Conservation (phyloP, 768 basidiomycete genomes). For the Floccularia luteovirens region DNA sequence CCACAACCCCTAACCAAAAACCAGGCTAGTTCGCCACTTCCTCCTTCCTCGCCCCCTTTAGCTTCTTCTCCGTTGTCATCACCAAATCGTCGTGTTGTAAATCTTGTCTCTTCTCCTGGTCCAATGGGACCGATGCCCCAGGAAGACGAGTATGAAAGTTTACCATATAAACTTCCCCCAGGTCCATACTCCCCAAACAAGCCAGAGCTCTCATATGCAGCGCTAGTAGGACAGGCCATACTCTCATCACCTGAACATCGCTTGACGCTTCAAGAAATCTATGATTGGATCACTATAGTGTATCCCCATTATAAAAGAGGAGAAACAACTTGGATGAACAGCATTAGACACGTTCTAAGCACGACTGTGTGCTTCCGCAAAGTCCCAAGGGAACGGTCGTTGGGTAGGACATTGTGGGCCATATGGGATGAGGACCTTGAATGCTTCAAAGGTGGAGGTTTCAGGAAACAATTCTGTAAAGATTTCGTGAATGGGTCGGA, state of each 20-base stretch:
- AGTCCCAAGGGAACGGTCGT: conserved; percentile 63
- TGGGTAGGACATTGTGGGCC: conserved; percentile 84
- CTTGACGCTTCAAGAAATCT: conserved; percentile 92
- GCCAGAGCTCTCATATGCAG: conserved; percentile 89
- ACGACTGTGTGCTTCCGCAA: conserved; percentile 91
- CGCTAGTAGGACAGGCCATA: conserved; percentile 92
- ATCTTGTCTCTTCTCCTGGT: conserved; percentile 80
- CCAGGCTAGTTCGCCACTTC: conserved; percentile 38
- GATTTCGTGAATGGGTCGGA: conserved; percentile 32
- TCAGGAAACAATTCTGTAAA: conserved; percentile 55
- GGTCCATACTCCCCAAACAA: conserved; percentile 78
- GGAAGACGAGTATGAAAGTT: conserved; percentile 56
- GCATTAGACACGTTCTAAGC: conserved; percentile 92
- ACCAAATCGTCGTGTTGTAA: conserved; percentile 51
- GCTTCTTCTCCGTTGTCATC: conserved; percentile 57
- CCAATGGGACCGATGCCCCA: conserved; percentile 61
- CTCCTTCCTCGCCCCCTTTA: conserved; percentile 52
- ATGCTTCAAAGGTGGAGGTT: conserved; percentile 82
- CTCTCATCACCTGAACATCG: conserved; percentile 77
- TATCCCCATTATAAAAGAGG: conserved; percentile 92
- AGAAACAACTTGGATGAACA: conserved; percentile 97
- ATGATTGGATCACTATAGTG: conserved; percentile 90
- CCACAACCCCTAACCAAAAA: conserved; percentile 30
- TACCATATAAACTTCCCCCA: conserved; percentile 74
- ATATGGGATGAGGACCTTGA: conserved; percentile 77